A percentile compares a stretch with the other conserved stretches of the same genome.
These are phyloP conservation scores for Trichoderma citrinoviride DNA, from an alignment of 2,329 filamentous ascomycete genomes.

Conservation along the genomic window DNA sequence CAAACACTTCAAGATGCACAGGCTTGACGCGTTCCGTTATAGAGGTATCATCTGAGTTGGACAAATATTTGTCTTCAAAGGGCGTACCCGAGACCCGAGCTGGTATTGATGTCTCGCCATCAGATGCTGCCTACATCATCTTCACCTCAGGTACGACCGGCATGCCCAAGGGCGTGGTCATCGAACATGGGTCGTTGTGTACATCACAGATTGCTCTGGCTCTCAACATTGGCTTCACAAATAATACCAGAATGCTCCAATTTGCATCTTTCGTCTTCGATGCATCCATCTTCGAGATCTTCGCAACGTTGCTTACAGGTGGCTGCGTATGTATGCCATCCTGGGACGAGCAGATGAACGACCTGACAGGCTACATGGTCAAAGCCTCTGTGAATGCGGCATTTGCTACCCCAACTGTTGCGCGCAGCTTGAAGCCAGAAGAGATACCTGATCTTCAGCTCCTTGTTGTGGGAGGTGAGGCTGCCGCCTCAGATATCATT, in stretches of 20 bases:
- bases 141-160: slow-evolving; percentile 21
- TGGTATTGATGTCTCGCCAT: background rate
- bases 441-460: background rate
- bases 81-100: background rate
- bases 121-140: slow-evolving; percentile 4
- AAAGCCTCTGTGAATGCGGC: background rate
- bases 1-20: background rate
- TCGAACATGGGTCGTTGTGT: background rate
- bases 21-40: background rate
- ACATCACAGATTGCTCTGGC: background rate
- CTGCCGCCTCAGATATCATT: background rate
- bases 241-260: slow-evolving; percentile 5
- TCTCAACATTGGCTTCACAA: background rate
- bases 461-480: slow-evolving; percentile 7
- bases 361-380: background rate
- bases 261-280: slow-evolving; percentile 25
- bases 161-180: slow-evolving; percentile 14
- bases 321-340: slow-evolving; percentile 24
- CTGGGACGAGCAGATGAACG: slow-evolving; percentile 16
- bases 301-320: slow-evolving; percentile 5
- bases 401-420: slow-evolving; percentile 9
- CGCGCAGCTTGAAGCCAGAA: background rate
- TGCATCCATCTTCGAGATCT: slow-evolving; percentile 19
- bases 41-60: background rate
- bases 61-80: background rate